Percentiles rank a stretch among this genome's conserved stretches.
Evolutionary conservation across 2,329 filamentous ascomycete genomes (phyloP).

Genomic region (Torrubiellomyces zombiae): DNA sequence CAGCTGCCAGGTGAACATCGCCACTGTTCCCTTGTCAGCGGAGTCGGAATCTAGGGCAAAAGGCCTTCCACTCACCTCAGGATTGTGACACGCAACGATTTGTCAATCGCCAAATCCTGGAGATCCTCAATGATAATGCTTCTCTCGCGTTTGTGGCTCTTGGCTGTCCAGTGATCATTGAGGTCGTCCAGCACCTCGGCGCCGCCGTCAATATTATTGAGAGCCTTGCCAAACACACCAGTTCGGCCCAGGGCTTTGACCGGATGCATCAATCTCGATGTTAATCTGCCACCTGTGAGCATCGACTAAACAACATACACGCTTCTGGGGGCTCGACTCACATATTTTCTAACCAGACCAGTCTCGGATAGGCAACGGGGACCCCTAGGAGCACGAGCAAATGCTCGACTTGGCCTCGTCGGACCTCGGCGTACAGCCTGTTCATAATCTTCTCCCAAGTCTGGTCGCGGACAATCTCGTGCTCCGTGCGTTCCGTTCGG

Average conservation of each 20-base stretch:
- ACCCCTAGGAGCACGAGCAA: conserved; percentile 76
- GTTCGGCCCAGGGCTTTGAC: conserved; percentile 75
- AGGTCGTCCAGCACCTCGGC: conserved; percentile 84
- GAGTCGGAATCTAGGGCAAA: background rate
- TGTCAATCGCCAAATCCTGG: conserved; percentile 83
- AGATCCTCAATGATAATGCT: conserved; percentile 77
- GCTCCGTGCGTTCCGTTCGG: conserved; percentile 72
- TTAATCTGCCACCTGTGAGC: conserved; percentile 41
- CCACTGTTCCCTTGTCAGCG: conserved; percentile 36
- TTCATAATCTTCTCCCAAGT: conserved; percentile 82
- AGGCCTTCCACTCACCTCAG: conserved; percentile 36
- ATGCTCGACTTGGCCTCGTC: conserved; percentile 75
- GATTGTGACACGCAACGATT: conserved; percentile 81
- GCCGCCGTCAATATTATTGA: conserved; percentile 83
- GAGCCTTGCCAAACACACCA: conserved; percentile 60
- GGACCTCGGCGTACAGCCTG: conserved; percentile 65
- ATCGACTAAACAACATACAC: background rate
- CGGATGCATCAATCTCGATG: conserved; percentile 71
- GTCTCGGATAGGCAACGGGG: conserved; percentile 63
- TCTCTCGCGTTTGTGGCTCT: conserved; percentile 81
- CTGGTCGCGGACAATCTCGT: conserved; percentile 63
- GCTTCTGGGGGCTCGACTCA: conserved; percentile 21
- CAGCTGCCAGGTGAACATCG: conserved; percentile 81
- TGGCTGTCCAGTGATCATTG: conserved; percentile 95
- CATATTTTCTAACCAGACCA: conserved; percentile 56